These are phyloP conservation scores for Pseudocercospora eumusae DNA, from an alignment of 2,329 filamentous ascomycete species.

Conservation along the genomic window DNA sequence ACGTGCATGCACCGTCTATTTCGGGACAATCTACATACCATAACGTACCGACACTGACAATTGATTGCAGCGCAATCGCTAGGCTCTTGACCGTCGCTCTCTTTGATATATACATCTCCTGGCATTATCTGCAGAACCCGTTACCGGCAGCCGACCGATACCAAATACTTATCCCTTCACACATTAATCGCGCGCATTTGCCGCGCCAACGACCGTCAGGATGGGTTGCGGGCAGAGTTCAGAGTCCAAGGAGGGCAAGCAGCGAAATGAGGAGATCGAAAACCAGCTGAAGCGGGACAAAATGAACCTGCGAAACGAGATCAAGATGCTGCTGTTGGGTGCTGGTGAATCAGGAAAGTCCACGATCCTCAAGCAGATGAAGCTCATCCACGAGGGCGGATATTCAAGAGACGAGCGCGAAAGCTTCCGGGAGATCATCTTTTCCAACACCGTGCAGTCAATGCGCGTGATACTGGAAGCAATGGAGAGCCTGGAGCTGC, in stretches of 20 bases:
- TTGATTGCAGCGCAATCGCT: constrained; percentile 10
- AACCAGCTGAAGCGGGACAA: constrained; percentile 98
- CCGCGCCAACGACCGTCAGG: constrained; percentile 53
- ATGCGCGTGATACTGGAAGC: constrained; percentile 71
- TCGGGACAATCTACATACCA: constrained; percentile 5
- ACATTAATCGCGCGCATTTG: constrained; percentile 18
- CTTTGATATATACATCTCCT: constrained; percentile 1
- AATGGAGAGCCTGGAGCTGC: constrained; percentile 71
- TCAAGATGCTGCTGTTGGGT: constrained; percentile 99
- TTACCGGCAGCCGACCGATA: background rate
- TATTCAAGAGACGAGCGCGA: constrained; percentile 87
- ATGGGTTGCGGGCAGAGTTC: constrained; percentile 99
- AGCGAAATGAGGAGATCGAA: constrained; percentile 99
- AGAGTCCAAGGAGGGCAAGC: constrained; percentile 99
- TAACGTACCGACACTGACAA: constrained; percentile 3
- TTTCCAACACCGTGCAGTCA: constrained; percentile 69
- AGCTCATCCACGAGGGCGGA: constrained; percentile 97
- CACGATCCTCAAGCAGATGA: constrained; percentile 95
- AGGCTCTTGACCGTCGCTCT: background rate
- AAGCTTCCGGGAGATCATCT: constrained; percentile 72
- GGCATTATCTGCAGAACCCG: background rate
- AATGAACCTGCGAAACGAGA: constrained; percentile 98
- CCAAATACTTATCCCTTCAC: background rate
- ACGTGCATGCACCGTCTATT: constrained; percentile 14
- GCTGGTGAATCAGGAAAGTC: constrained; percentile 98